A percentile compares a stretch with the other conserved stretches of the same genome.
These are phyloP conservation scores for Suillus plorans DNA, from an alignment of 768 basidiomycete species.

Conservation along the genomic window DNA sequence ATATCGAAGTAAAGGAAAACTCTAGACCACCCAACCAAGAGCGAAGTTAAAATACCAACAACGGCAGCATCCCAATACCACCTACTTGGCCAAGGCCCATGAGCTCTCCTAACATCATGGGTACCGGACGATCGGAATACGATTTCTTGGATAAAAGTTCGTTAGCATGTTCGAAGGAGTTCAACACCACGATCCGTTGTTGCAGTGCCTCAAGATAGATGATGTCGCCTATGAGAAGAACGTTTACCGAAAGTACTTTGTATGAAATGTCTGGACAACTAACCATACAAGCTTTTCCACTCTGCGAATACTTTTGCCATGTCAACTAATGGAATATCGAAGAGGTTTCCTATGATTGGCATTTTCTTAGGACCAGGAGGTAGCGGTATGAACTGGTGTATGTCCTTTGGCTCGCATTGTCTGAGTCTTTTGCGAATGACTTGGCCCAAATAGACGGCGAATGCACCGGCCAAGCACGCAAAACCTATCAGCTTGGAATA, in stretches of 20 bases:
- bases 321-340: slow-evolving; percentile 3
- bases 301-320: neutral
- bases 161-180: slow-evolving; percentile 25
- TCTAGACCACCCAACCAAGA: neutral
- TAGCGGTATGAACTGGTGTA: neutral
- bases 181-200: slow-evolving; percentile 17
- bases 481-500: neutral
- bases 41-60: neutral
- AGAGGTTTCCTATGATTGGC: slow-evolving; percentile 13
- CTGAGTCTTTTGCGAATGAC: neutral
- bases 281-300: neutral
- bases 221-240: slow-evolving; percentile 12
- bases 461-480: neutral
- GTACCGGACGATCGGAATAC: slow-evolving; percentile 15
- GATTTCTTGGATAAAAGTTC: slow-evolving; percentile 31
- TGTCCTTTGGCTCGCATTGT: neutral
- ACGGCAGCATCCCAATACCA: no score
- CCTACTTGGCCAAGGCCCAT: slow-evolving; percentile 1
- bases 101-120: slow-evolving; percentile 2
- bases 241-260: neutral
- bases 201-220: slow-evolving; percentile 15
- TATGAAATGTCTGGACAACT: neutral
- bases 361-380: slow-evolving; percentile 8
- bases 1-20: slow-evolving; percentile 14
- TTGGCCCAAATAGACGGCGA: neutral